Evolutionary conservation across 2,329 filamentous ascomycete genomes (phyloP).

Genomic region (Cercospora brassicicola): DNA sequence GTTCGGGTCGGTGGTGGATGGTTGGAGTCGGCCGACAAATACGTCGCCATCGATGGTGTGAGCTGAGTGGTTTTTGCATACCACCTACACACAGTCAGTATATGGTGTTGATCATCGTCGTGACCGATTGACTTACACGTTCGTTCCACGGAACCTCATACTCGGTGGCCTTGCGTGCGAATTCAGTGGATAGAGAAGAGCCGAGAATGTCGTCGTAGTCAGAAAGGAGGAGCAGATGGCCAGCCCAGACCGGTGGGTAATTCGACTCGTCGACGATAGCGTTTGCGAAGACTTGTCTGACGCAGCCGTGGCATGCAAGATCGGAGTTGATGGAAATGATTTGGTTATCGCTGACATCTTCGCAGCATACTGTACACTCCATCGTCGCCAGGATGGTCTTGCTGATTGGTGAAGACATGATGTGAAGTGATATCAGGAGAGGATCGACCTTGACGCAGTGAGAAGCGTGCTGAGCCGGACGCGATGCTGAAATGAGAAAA

Average conservation of each 20-base stretch:
- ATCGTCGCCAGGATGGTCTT: not conserved
- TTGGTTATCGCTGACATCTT: not conserved
- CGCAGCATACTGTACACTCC: not conserved
- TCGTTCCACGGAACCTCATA: not conserved
- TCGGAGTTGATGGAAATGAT: not conserved
- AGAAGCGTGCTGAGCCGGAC: not conserved
- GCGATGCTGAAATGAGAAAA: not conserved
- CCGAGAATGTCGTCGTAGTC: slow-evolving; percentile 4
- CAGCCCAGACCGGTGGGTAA: slow-evolving; percentile 6
- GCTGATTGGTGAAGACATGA: not conserved
- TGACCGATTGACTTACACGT: not conserved
- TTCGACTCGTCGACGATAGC: not conserved
- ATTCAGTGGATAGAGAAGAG: not conserved
- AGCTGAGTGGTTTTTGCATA: not conserved
- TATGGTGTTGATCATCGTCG: not conserved
- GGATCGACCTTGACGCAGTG: not conserved
- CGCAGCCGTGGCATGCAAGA: not conserved
- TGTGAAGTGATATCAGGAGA: not conserved
- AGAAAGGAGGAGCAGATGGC: not conserved
- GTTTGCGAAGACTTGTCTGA: not conserved
- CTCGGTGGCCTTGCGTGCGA: not conserved
- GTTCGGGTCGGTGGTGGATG: not conserved
- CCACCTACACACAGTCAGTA: not conserved
- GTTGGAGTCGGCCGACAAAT: not conserved
- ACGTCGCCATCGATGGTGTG: not conserved